Conservation (phyloP, 192 early-diverging fungal species). For the Umbelopsis ramanniana region DNA sequence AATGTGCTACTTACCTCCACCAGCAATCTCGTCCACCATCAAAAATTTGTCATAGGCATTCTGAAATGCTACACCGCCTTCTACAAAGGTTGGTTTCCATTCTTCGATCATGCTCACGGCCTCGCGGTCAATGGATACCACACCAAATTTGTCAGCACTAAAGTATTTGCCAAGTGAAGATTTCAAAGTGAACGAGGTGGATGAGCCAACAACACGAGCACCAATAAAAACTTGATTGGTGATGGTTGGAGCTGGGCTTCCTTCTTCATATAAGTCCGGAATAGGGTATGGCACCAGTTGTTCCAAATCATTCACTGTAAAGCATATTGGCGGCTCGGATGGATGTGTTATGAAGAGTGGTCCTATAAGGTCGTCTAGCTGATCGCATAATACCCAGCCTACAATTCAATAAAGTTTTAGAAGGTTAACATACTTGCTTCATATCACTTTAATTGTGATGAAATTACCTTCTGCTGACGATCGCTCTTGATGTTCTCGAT, state of each 20-base stretch:
- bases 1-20: slow-evolving; percentile 32
- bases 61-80: slow-evolving; percentile 72
- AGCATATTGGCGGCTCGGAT: slow-evolving; percentile 61
- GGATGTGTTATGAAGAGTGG: slow-evolving; percentile 71
- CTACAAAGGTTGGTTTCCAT: slow-evolving; percentile 68
- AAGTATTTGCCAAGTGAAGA: slow-evolving; percentile 70
- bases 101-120: slow-evolving; percentile 84
- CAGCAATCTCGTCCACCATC: slow-evolving; percentile 63
- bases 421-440: too few relatives aligned
- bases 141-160: slow-evolving; percentile 78
- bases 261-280: slow-evolving; percentile 33
- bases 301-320: slow-evolving; percentile 54
- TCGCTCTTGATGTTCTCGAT: slow-evolving; percentile 38
- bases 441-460: background rate
- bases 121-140: slow-evolving; percentile 69
- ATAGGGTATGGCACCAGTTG: slow-evolving; percentile 48
- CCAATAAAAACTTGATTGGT: slow-evolving; percentile 74
- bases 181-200: slow-evolving; percentile 61
- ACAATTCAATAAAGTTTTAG: background rate
- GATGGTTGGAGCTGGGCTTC: slow-evolving; percentile 44
- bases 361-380: slow-evolving; percentile 67
- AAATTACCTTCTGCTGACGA: slow-evolving; percentile 34
- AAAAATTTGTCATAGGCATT: slow-evolving; percentile 69
- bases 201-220: slow-evolving; percentile 59
- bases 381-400: slow-evolving; percentile 71